Conservation (phyloP, 2,329 filamentous ascomycete species). For the Magnaporthiopsis rhizophila region DNA sequence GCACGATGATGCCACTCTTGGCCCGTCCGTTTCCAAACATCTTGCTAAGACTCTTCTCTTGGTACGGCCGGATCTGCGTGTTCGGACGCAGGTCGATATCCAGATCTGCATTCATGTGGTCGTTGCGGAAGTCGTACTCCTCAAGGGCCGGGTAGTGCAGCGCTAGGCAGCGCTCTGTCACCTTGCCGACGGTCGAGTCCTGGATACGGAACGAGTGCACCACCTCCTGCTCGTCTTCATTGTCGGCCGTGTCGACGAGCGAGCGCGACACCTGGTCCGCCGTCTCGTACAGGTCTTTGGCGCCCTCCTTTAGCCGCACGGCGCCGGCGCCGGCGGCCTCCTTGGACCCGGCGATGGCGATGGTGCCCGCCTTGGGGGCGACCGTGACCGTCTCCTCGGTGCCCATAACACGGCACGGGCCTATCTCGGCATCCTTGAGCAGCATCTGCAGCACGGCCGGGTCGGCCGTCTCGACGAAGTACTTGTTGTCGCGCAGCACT, state of each 20-base stretch:
- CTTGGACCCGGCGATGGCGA: conserved; percentile 85
- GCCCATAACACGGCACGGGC: conserved; percentile 64
- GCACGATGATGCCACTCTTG: conserved; percentile 87
- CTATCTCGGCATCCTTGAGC: conserved; percentile 71
- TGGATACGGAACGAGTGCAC: conserved; percentile 87
- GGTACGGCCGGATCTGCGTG: conserved; percentile 81
- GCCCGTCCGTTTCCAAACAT: conserved; percentile 97
- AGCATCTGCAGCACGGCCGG: conserved; percentile 75
- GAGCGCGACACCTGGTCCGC: conserved; percentile 1
- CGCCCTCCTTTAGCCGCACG: background rate
- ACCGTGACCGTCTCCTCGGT: conserved; percentile 61
- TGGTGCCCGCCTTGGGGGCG: conserved; percentile 70
- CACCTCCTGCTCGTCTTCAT: conserved; percentile 54
- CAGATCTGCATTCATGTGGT: conserved; percentile 74
- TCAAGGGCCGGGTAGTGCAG: conserved; percentile 80
- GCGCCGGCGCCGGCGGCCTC: conserved; percentile 59
- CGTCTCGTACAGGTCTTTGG: conserved; percentile 4
- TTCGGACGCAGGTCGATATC: conserved; percentile 83
- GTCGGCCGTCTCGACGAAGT: conserved; percentile 85
- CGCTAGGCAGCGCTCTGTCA: conserved; percentile 77
- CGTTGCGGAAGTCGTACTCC: conserved; percentile 90
- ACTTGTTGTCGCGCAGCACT: conserved; percentile 84
- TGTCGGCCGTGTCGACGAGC: background rate
- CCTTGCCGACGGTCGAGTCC: conserved; percentile 68
- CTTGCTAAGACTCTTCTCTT: conserved; percentile 93